phyloP scores from a whole-genome alignment of 805 yeast species.

The Myxozyma neglecta region DNA sequence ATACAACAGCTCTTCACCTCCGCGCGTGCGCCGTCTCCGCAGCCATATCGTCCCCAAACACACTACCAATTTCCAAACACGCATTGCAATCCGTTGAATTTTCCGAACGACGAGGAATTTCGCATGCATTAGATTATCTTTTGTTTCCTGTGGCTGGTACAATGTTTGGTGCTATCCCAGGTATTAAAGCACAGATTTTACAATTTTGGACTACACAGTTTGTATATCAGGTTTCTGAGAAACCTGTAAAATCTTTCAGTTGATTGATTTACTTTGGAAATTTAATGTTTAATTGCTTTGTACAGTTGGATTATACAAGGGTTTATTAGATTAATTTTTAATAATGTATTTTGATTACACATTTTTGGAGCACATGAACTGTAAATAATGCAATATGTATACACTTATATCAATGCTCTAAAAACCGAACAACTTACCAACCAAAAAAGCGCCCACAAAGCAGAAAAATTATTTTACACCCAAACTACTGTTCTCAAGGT shows the following conservation, averaged over 20 bases:
- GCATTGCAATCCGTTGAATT: background rate
- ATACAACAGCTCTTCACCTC: conserved; percentile 11
- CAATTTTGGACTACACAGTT: conserved; percentile 28
- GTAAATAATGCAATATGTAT: no score
- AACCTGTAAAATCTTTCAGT: conserved; percentile 13
- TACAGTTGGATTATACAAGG: no score
- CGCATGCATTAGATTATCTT: conserved; percentile 23
- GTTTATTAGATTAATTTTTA: no score
- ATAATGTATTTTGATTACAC: no score
- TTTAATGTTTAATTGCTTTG: background rate
- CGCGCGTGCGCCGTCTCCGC: conserved; percentile 1
- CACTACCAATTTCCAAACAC: background rate
- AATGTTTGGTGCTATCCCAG: conserved; percentile 32
- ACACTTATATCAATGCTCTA: no score
- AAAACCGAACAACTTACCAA: no score
- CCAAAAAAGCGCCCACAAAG: background rate
- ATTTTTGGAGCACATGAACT: no score
- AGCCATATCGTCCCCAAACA: background rate
- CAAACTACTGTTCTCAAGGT: background rate
- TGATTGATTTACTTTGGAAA: background rate
- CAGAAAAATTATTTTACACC: background rate
- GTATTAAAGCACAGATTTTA: conserved; percentile 27
- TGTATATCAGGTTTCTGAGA: conserved; percentile 27
- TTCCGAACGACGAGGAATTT: conserved; percentile 1
- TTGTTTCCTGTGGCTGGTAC: conserved; percentile 33